These are phyloP conservation scores for Penstemon barbatus DNA, from an alignment of 257 asterid species.

Conservation along the genomic window DNA sequence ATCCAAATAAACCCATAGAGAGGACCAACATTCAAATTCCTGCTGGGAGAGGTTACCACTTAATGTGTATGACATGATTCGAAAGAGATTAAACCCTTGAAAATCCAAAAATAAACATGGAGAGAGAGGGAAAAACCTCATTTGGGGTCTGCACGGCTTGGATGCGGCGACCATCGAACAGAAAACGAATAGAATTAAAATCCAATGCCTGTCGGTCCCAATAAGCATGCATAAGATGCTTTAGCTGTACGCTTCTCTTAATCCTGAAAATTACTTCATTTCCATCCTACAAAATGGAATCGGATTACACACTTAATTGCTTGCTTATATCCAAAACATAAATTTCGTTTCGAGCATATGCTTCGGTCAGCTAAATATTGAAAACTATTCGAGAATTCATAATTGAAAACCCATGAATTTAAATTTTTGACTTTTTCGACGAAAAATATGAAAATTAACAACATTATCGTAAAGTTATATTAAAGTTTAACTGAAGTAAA, in stretches of 20 bases:
- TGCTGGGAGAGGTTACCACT: background rate
- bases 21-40: background rate
- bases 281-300: conserved; percentile 15
- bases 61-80: no score
- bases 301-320: background rate
- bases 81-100: no score
- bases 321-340: background rate
- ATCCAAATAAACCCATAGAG: no score
- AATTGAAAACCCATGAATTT: no score
- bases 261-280: conserved; percentile 44
- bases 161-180: conserved; percentile 38
- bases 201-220: conserved; percentile 48
- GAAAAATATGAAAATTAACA: no score
- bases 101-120: background rate
- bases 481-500: background rate
- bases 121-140: conserved; percentile 25
- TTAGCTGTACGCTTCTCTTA: conserved; percentile 47
- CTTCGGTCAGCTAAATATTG: no score
- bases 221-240: conserved; percentile 48
- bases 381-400: no score
- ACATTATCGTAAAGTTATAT: no score
- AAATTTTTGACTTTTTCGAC: no score
- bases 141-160: conserved; percentile 30
- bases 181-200: conserved; percentile 34
- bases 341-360: no score